Conservation (phyloP, 2,329 filamentous ascomycete genomes). For the Trichoderma atrobrunneum region DNA sequence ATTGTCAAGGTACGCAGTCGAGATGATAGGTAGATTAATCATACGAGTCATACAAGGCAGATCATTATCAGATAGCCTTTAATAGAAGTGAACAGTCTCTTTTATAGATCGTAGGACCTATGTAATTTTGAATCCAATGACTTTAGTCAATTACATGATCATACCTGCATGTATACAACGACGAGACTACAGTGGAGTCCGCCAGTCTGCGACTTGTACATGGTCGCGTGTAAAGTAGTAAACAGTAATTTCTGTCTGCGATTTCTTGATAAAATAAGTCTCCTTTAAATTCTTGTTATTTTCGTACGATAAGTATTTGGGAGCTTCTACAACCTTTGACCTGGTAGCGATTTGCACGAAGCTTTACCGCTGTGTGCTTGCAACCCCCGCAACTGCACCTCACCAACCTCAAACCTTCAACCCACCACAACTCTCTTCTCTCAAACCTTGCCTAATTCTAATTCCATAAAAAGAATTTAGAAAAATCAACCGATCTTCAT, state of each 20-base stretch:
- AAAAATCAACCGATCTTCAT: background rate
- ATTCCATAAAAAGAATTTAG: background rate
- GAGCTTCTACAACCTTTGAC: background rate
- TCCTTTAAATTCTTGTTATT: background rate
- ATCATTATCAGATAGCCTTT: background rate
- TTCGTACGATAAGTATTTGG: background rate
- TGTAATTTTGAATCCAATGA: background rate
- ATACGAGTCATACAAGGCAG: background rate
- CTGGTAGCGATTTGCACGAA: background rate
- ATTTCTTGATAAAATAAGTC: fast-evolving
- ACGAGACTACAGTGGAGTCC: background rate
- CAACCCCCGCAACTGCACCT: background rate
- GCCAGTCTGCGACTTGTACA: background rate
- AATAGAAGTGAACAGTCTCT: background rate
- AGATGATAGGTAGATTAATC: background rate
- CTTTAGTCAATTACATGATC: background rate
- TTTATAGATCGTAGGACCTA: fast-evolving
- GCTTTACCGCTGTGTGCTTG: background rate
- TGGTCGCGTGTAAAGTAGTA: background rate
- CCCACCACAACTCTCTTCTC: background rate
- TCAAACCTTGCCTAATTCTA: background rate
- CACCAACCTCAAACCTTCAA: background rate
- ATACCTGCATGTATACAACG: background rate
- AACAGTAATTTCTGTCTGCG: background rate
- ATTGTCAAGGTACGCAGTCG: background rate